Base-by-base conservation (phyloP, 108 stramenopile species). In the Cyclotella kingstonii region DNA sequence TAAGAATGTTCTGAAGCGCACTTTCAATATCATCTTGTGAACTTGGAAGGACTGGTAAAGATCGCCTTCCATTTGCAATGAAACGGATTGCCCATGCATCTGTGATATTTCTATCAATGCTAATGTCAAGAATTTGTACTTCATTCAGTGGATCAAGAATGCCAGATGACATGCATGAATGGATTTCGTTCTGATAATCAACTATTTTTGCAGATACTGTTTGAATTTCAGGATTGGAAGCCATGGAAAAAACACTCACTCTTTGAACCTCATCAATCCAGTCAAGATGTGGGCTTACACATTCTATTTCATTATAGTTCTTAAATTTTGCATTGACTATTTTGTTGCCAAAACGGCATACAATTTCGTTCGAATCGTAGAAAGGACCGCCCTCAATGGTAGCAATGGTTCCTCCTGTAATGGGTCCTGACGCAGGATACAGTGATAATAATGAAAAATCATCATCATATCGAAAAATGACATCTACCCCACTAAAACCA, bases 321-420 rank as follows among this genome's bases (percentile, higher is more conserved):
- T 72, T 41, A 30, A 52, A 74, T 18, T 14, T 44, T 29, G 68
- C 78, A 27, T 48, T 35, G n/a, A 73, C 68, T n/a, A 46, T 26
- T 9, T 33, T 56, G 5, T 69, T 66, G 17, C 73, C 78, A 58
- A 79, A 79, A 19, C 73, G 67, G 52, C 78, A 79, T n/a, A 19
- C 9, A 12, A 74, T 27, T 39, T 73, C 62, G 27, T 53, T 28
- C 54, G 35, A 46, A 34, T 68, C 60, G 5, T 41, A 23, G 41
- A 76, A 79, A 3, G 60, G 54, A 1, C 68, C 78, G 3, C 78
- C 78, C 1, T 10, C 19, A 36, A 79, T 36, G 10, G 54, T 50
- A 2, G 76, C 68, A 38, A 33, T 27, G 5, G 73, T 75, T 14
- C 60, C 64, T 29, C 78, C 78, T 23, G 29, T 58, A 1, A 56